Conservation (phyloP, 2,329 filamentous ascomycete genomes). For the Fonsecaea nubica region DNA sequence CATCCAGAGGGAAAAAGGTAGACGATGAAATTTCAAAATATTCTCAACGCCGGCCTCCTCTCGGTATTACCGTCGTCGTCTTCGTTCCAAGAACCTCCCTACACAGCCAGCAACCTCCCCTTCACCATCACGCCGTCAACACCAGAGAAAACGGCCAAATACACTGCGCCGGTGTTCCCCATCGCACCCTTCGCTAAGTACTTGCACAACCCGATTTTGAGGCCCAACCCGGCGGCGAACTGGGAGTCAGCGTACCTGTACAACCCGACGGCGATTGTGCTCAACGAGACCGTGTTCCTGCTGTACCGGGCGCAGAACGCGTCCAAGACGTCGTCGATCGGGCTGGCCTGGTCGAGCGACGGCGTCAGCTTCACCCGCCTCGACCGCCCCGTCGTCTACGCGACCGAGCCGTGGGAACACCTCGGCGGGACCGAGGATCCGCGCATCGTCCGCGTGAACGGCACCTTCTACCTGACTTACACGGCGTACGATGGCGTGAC, state of each 20-base stretch:
- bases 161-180: conserved; percentile 41
- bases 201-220: conserved; percentile 41
- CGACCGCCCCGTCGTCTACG: conserved; percentile 43
- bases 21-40: not conserved
- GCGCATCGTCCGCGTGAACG: conserved; percentile 46
- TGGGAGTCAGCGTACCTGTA: conserved; percentile 40
- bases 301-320: conserved; percentile 49
- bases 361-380: conserved; percentile 47
- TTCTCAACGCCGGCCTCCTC: conserved; percentile 3
- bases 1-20: not conserved
- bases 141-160: conserved; percentile 40
- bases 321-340: conserved; percentile 44
- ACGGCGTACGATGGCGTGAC: conserved; percentile 45
- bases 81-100: not conserved
- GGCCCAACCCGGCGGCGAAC: conserved; percentile 31
- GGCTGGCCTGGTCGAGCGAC: conserved; percentile 48
- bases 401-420: conserved; percentile 46
- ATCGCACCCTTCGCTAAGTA: conserved; percentile 43
- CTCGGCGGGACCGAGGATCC: conserved; percentile 47
- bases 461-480: conserved; percentile 50
- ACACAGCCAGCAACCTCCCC: conserved; percentile 3
- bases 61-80: not conserved
- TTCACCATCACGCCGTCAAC: conserved; percentile 33
- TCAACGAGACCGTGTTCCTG: conserved; percentile 43
- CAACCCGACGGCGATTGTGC: conserved; percentile 39